phyloP scores from a whole-genome alignment of 257 asterid species.

The Ballota nigra region DNA sequence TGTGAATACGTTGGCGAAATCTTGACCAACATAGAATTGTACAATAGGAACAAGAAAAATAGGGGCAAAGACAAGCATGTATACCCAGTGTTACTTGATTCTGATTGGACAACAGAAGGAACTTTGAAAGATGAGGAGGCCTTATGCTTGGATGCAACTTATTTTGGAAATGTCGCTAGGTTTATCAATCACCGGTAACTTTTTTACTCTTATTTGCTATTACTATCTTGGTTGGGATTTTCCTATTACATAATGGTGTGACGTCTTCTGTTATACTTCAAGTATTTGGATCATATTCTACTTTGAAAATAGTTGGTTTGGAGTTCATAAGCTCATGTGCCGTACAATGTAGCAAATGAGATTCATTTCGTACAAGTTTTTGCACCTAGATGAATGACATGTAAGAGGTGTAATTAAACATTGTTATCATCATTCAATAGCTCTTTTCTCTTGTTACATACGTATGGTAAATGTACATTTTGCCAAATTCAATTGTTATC shows the following conservation, averaged over 20 bases:
- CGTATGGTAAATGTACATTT: neutral
- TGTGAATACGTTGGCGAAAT: constrained; percentile 71
- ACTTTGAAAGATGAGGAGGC: constrained; percentile 66
- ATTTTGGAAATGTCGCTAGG: constrained; percentile 66
- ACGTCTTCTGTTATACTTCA: neutral
- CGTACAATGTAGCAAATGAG: too few species aligned
- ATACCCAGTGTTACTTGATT: constrained; percentile 69
- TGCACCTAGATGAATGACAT: neutral
- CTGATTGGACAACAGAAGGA: constrained; percentile 71
- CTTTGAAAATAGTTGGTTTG: too few species aligned
- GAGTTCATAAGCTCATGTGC: too few species aligned
- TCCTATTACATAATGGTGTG: neutral
- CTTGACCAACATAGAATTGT: constrained; percentile 61
- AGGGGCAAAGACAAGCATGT: constrained; percentile 40
- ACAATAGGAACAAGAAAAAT: constrained; percentile 42
- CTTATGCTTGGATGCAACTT: constrained; percentile 69
- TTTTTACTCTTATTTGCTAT: neutral
- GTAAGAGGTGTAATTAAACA: neutral
- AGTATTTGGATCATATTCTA: too few species aligned
- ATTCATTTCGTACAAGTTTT: too few species aligned
- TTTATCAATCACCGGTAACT: constrained; percentile 72
- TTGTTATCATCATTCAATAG: neutral
- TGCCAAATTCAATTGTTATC: neutral
- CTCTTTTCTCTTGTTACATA: neutral
- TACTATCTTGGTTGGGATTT: neutral